These are phyloP conservation scores for Ogataea degrootiae DNA, from an alignment of 805 yeast species.

Conservation along the genomic window DNA sequence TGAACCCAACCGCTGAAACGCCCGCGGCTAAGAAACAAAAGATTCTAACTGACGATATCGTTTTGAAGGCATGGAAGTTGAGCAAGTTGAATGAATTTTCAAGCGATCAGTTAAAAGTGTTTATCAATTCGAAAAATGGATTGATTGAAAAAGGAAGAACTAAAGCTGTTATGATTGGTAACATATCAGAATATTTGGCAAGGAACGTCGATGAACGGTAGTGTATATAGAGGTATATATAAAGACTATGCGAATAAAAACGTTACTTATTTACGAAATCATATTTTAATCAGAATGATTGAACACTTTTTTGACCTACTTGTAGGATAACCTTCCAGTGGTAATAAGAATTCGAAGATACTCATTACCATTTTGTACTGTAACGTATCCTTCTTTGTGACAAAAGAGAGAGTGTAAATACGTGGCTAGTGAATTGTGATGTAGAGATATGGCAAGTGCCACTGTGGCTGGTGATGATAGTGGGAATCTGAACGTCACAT, in stretches of 20 bases:
- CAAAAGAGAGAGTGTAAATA: too few species aligned
- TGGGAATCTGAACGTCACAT: too few species aligned
- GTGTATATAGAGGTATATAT: neutral
- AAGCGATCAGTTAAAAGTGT: conserved; percentile 39
- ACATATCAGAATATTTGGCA: conserved; percentile 28
- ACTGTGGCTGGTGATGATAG: too few species aligned
- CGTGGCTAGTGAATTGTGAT: too few species aligned
- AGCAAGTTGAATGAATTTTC: conserved; percentile 31
- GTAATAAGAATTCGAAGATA: too few species aligned
- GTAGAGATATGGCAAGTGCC: too few species aligned
- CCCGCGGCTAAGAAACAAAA: conserved; percentile 9
- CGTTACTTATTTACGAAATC: neutral
- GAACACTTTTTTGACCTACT: too few species aligned
- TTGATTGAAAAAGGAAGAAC: conserved; percentile 33
- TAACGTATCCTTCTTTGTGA: too few species aligned
- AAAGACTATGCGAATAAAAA: neutral
- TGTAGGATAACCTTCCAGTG: too few species aligned
- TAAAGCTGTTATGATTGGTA: conserved; percentile 40
- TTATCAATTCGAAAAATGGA: conserved; percentile 32
- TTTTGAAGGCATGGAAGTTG: conserved; percentile 39
- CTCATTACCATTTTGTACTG: too few species aligned
- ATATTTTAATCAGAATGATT: too few species aligned
- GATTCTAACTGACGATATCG: conserved; percentile 33
- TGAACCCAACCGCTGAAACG: conserved; percentile 4
- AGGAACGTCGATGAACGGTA: conserved; percentile 3